phyloP scores from a whole-genome alignment of 1,284 basidiomycete species.

The Cryptococcus sp. region DNA sequence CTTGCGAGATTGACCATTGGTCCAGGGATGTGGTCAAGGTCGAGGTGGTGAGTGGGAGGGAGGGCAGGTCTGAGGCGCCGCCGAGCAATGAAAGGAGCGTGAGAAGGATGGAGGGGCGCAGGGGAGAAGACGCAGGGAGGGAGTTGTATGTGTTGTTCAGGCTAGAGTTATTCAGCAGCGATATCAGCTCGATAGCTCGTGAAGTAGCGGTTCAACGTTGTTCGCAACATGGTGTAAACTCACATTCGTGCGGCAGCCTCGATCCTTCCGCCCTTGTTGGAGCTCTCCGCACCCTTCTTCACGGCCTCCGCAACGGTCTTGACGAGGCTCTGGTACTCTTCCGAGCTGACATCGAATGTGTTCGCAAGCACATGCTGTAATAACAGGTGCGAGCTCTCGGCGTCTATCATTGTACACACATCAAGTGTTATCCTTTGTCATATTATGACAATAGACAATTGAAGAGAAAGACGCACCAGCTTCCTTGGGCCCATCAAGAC shows the following conservation, averaged over 20 bases:
- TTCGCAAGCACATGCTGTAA: slow-evolving; percentile 44
- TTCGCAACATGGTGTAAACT: slow-evolving; percentile 15
- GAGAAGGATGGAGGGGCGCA: slow-evolving; percentile 68
- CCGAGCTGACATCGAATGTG: slow-evolving; percentile 33
- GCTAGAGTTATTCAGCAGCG: slow-evolving; percentile 54
- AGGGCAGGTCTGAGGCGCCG: slow-evolving; percentile 67
- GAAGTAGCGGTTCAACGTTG: background rate
- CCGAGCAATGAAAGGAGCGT: slow-evolving; percentile 64
- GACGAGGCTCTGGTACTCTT: slow-evolving; percentile 36
- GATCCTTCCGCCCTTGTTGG: slow-evolving; percentile 33
- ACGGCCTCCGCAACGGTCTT: slow-evolving; percentile 44
- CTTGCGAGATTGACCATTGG: slow-evolving; percentile 71
- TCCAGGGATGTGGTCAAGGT: slow-evolving; percentile 72
- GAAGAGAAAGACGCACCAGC: slow-evolving; percentile 33
- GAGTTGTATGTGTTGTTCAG: slow-evolving; percentile 87
- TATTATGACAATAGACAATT: background rate
- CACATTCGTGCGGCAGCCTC: slow-evolving; percentile 51
- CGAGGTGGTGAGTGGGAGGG: slow-evolving; percentile 64
- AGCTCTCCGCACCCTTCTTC: slow-evolving; percentile 41
- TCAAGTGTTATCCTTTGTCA: background rate
- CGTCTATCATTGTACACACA: slow-evolving; percentile 28
- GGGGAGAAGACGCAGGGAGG: slow-evolving; percentile 67
- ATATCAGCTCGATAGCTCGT: slow-evolving; percentile 1
- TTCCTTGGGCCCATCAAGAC: slow-evolving; percentile 47
- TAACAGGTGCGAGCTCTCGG: slow-evolving; percentile 47